Evolutionary conservation across 1,284 basidiomycete genomes (phyloP), one percentile per base, ranked within the genome.

Genomic region (Cryptococcus sp.): DNA sequence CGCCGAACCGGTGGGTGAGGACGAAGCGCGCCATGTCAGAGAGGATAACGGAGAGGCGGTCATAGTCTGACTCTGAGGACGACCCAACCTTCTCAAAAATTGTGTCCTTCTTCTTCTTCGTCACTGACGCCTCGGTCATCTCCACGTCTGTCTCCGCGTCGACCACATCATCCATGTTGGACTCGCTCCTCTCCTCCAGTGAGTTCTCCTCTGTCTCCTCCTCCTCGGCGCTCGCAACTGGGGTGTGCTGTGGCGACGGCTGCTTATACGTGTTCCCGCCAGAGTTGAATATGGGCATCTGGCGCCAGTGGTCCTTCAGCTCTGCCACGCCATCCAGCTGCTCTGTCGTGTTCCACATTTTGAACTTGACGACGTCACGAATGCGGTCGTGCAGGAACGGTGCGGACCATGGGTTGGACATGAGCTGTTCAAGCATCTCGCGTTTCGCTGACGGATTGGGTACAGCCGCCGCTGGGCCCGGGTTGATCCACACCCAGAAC

Each of bases 401-500:
- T 2, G 87, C 83, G 2, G 87, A 84, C 89, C 90, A 92, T 0
- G 89, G 88, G 70, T 87, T 92, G 7, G 81, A 80, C 57, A 84
- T 83, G 42, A 92, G 81, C 57, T 82, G 79, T 16, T 83, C 80
- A 69, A 79, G 82, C 84, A 87, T 86, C 55, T 88, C 85, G n/a
- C 76, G 77, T 55, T 82, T 77, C 5, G 87, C 88, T 36, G 81
- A 80, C 33, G 85, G 84, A 66, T 89, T 89, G 3, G 87, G 88
- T 0, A 89, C 81, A 3, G 85, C 81, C 5, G 80, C 79, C 2
- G 83, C 84, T 15, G 83, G 82, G n/a, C 83, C 84, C 3, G 83
- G 84, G 64, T 90, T 91, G 71, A 92, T 90, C 90, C 90, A 92
- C 53, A 91, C 78, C 89, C 88, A 91, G 66, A 92, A 85, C 64